Evolutionary conservation across 176 grass and related monocot species (phyloP), one percentile per base, ranked within the genome.

Genomic region (Oryza officinalis): DNA sequence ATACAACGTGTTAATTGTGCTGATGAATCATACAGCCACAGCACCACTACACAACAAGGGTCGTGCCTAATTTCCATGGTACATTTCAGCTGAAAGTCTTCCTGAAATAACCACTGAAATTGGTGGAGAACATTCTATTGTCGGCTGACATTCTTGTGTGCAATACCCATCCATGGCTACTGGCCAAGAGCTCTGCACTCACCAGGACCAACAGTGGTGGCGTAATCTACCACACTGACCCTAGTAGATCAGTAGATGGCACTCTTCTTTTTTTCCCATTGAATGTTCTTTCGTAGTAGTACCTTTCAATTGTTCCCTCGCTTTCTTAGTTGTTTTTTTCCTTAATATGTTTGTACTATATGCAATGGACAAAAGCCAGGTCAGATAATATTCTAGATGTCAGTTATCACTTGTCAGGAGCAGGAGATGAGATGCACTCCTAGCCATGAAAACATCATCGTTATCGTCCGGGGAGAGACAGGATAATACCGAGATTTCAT

Each of bases 371-470:
- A 84, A 74, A 80, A 61, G 17, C 2, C 61, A 61, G 27, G 68
- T 79, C 81, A 69, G 50, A 1, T 80, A 20, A 57, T 57, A 20
- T 57, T 57, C 38, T 44, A 35, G 38, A 33, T 14, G 80, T 18
- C 18, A 46, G 6, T 15, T 46, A 79, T 87, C 41, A 52, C 5
- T 57, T 88, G 67, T 74, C 46, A 66, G 13, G 35, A 35, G 8
- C 13, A 27, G 37, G 69, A 70, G 67, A 27, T 80, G 69, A 70
- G 67, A 37, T 80, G 76, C 81, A 80, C 41, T 80, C 33, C 6
- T 74, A 47, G 75, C 75, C 81, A 80, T 63, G 10, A 43, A 52
- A 74, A 85, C 49, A 27, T 74, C 13, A 85, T 47, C 27, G 13
- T 69, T 45, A 61, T 75, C 25, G 54, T 41, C 25, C 33, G 0